Percentiles rank a stretch among this genome's conserved stretches.
These are phyloP conservation scores for Beauveria asiatica DNA, from an alignment of 2,329 filamentous ascomycete species.

Conservation along the genomic window DNA sequence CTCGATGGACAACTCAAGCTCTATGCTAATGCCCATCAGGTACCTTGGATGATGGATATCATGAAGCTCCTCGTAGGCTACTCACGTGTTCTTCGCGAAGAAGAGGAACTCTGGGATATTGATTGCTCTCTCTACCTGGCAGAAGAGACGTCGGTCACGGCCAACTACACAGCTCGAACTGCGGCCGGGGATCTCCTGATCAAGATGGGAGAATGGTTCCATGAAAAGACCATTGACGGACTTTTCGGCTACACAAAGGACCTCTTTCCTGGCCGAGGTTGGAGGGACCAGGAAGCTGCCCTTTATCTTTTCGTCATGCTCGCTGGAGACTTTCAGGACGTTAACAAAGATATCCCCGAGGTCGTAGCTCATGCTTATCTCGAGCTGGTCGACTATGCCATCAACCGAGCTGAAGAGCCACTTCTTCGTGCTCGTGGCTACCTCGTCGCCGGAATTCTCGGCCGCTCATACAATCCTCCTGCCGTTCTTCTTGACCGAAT, in stretches of 20 bases:
- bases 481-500: slow-evolving; percentile 61
- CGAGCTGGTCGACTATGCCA: slow-evolving; percentile 70
- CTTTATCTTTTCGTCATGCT: slow-evolving; percentile 81
- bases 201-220: slow-evolving; percentile 87
- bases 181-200: slow-evolving; percentile 88
- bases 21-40: slow-evolving; percentile 50
- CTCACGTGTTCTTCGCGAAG: slow-evolving; percentile 82
- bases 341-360: slow-evolving; percentile 59
- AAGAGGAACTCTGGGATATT: slow-evolving; percentile 92
- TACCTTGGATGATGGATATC: slow-evolving; percentile 78
- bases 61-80: slow-evolving; percentile 80
- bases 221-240: slow-evolving; percentile 65
- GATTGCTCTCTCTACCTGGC: slow-evolving; percentile 93
- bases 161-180: slow-evolving; percentile 91
- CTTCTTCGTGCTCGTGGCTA: slow-evolving; percentile 82
- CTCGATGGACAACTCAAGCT: slow-evolving; percentile 70
- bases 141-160: slow-evolving; percentile 88
- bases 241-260: slow-evolving; percentile 68
- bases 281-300: slow-evolving; percentile 66
- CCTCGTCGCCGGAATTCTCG: slow-evolving; percentile 72
- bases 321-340: slow-evolving; percentile 73
- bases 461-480: slow-evolving; percentile 58
- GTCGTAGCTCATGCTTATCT: slow-evolving; percentile 67
- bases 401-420: slow-evolving; percentile 59
- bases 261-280: slow-evolving; percentile 55